A percentile compares a stretch with the other conserved stretches of the same genome.
phyloP scores from a whole-genome alignment of 495 filamentous ascomycete genomes.

The Hypomontagnella monticulosa region DNA sequence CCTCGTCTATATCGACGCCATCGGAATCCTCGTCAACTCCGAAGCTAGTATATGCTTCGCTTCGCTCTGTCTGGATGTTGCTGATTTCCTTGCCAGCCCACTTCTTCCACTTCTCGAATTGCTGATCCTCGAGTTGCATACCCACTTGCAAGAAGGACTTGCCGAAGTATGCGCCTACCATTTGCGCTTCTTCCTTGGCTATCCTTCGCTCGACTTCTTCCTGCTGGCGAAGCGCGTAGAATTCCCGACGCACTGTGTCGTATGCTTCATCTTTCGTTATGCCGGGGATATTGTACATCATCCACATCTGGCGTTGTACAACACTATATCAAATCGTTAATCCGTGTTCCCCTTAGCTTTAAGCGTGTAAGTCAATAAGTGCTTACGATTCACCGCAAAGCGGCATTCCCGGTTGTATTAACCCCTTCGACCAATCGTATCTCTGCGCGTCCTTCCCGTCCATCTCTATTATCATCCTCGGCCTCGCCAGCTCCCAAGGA shows the following conservation, averaged over 20 bases:
- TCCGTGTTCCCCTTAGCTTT: background rate
- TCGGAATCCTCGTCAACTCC: conserved; percentile 44
- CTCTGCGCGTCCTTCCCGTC: conserved; percentile 80
- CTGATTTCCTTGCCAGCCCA: conserved; percentile 70
- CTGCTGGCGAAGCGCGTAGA: conserved; percentile 82
- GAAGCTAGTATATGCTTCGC: conserved; percentile 58
- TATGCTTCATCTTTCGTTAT: conserved; percentile 77
- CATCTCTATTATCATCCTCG: conserved; percentile 82
- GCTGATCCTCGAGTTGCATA: conserved; percentile 81
- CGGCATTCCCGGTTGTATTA: conserved; percentile 79
- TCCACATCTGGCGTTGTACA: conserved; percentile 88
- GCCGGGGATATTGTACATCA: conserved; percentile 69
- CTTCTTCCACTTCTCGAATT: conserved; percentile 81
- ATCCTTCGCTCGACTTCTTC: conserved; percentile 87
- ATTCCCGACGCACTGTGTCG: conserved; percentile 87
- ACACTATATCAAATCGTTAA: conserved; percentile 68
- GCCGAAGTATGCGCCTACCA: conserved; percentile 87
- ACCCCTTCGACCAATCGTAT: conserved; percentile 78
- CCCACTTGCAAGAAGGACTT: conserved; percentile 75
- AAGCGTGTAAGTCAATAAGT: background rate
- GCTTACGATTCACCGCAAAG: conserved; percentile 86
- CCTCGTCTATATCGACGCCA: conserved; percentile 22
- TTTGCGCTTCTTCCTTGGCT: conserved; percentile 86
- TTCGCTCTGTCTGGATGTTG: conserved; percentile 54
- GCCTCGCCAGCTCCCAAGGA: conserved; percentile 95